A percentile compares a stretch with the other conserved stretches of the same genome.
These are phyloP conservation scores for Anthoceros angustus DNA, from an alignment of 225 moss, liverwort and hornwort species.

Conservation along the genomic window DNA sequence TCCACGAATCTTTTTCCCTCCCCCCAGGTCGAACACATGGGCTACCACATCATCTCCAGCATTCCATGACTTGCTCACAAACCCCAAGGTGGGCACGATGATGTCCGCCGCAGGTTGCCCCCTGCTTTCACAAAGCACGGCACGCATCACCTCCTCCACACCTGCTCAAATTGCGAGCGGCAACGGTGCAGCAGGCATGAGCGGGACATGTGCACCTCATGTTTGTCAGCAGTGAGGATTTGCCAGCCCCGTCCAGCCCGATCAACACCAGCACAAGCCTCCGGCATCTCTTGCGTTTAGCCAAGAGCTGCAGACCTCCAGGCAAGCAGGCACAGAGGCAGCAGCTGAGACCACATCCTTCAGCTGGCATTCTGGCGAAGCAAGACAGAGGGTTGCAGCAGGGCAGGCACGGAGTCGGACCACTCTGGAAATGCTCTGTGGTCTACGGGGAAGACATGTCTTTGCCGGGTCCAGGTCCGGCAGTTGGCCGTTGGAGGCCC, in stretches of 20 bases:
- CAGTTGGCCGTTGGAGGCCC: constrained; percentile 1
- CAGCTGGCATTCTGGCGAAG: background rate
- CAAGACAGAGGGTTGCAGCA: background rate
- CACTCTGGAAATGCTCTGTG: no score
- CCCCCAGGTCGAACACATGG: constrained; percentile 20
- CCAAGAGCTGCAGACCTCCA: background rate
- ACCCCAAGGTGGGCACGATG: constrained; percentile 12
- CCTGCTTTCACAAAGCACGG: constrained; percentile 3
- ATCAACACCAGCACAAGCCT: constrained; percentile 19
- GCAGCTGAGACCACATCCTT: background rate
- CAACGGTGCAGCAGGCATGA: background rate
- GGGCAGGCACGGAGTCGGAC: background rate
- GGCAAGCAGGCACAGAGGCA: constrained; percentile 14
- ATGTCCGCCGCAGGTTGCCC: constrained; percentile 5
- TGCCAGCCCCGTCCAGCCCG: constrained; percentile 25
- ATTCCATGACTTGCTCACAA: constrained; percentile 17
- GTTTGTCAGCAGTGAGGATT: constrained; percentile 28
- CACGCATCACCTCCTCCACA: background rate
- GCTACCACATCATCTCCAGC: constrained; percentile 2
- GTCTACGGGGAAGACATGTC: background rate
- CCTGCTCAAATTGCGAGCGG: background rate
- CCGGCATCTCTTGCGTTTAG: background rate
- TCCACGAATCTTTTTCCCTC: constrained; percentile 21
- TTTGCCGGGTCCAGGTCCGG: no score
- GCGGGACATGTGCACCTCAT: constrained; percentile 1